These are phyloP conservation scores for Schoenoplectus tabernaemontani DNA, from an alignment of 202 grass and related monocot species.

Conservation along the genomic window DNA sequence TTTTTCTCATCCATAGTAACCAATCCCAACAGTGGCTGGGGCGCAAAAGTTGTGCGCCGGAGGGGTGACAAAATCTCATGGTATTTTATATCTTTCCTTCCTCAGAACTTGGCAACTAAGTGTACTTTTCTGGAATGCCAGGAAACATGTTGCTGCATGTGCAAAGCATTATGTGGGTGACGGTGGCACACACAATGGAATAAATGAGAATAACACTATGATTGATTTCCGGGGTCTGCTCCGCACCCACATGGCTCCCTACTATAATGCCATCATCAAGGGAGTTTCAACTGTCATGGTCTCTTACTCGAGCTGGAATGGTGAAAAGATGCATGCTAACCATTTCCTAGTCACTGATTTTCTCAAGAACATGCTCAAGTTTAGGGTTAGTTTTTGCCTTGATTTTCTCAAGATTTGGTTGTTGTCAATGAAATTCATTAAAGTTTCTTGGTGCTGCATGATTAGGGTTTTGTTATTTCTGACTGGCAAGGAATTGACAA, in stretches of 20 bases:
- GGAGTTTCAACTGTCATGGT: conserved; percentile 30
- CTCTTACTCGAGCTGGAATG: conserved; percentile 34
- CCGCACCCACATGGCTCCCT: conserved; percentile 31
- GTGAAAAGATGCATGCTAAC: conserved; percentile 34
- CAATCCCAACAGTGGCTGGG: neutral
- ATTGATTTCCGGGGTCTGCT: conserved; percentile 26
- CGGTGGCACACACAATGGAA: conserved; percentile 29
- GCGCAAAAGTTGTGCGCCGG: neutral
- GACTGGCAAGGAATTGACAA: conserved; percentile 41
- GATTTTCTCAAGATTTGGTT: neutral
- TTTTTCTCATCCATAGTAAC: neutral
- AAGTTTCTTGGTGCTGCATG: neutral
- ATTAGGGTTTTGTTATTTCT: conserved; percentile 42
- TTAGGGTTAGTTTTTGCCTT: conserved; percentile 20
- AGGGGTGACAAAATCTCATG: neutral
- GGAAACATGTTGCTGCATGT: conserved; percentile 23
- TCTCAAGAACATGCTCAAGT: conserved; percentile 25
- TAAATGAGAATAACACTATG: conserved; percentile 31
- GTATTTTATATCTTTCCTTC: neutral
- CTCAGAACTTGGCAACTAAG: neutral
- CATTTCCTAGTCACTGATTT: conserved; percentile 20
- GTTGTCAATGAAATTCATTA: neutral
- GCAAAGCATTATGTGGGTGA: conserved; percentile 33
- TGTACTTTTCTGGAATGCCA: conserved; percentile 1
- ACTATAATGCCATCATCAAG: conserved; percentile 30